Evolutionary conservation across 768 basidiomycete genomes (phyloP).

Genomic region (Boletus coccyginus): DNA sequence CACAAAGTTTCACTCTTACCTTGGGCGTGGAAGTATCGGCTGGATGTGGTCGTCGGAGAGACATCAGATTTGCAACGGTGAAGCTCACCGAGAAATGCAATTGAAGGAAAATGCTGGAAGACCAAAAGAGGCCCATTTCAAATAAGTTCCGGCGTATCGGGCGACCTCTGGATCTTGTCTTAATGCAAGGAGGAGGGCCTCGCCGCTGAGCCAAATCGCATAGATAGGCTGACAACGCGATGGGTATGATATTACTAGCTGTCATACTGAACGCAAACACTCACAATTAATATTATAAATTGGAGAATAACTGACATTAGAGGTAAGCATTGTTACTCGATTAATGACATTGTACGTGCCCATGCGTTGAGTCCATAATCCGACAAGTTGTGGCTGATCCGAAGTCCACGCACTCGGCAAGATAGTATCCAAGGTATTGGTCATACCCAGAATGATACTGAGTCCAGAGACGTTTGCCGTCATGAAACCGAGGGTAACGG

Average conservation of each 20-base stretch:
- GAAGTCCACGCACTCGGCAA: slow-evolving; percentile 96
- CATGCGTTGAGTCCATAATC: slow-evolving; percentile 91
- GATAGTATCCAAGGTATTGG: slow-evolving; percentile 87
- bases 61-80: slow-evolving; percentile 42
- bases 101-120: slow-evolving; percentile 71
- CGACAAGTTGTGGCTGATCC: slow-evolving; percentile 76
- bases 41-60: slow-evolving; percentile 35
- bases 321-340: not conserved
- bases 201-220: slow-evolving; percentile 79
- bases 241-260: not conserved
- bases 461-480: slow-evolving; percentile 55
- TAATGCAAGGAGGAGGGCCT: slow-evolving; percentile 66
- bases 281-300: slow-evolving; percentile 49
- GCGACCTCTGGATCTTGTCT: slow-evolving; percentile 84
- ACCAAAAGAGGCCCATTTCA: slow-evolving; percentile 67
- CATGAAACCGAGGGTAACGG: slow-evolving; percentile 72
- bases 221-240: slow-evolving; percentile 44
- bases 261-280: slow-evolving; percentile 18
- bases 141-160: slow-evolving; percentile 66
- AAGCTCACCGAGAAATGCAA: slow-evolving; percentile 42
- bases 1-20: slow-evolving; percentile 43
- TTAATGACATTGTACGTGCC: slow-evolving; percentile 34
- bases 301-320: slow-evolving; percentile 16
- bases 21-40: slow-evolving; percentile 70
- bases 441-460: slow-evolving; percentile 80